Conservation (phyloP, 2,329 filamentous ascomycete genomes). For the Parastagonospora avenae region DNA sequence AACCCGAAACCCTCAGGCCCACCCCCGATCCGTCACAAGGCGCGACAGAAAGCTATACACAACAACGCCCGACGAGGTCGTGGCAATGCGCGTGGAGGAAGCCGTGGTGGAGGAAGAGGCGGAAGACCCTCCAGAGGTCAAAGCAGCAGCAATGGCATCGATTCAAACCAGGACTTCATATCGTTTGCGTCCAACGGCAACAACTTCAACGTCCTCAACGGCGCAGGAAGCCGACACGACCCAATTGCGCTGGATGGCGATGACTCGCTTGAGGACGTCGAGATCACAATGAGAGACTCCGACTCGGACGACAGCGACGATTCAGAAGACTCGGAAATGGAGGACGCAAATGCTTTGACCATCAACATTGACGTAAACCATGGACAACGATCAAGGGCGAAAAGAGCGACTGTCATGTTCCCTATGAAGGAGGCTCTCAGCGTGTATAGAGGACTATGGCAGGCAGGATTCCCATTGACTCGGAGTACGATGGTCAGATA, state of each 20-base stretch:
- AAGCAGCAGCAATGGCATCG: slow-evolving; percentile 4
- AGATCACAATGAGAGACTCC: slow-evolving; percentile 7
- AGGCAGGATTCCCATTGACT: slow-evolving; percentile 20
- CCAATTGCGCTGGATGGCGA: slow-evolving; percentile 14
- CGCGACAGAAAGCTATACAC: slow-evolving; percentile 24
- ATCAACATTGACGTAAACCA: slow-evolving; percentile 27
- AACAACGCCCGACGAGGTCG: slow-evolving; percentile 21
- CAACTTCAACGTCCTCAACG: slow-evolving; percentile 21
- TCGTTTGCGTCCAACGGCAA: slow-evolving; percentile 17
- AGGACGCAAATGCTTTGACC: slow-evolving; percentile 24
- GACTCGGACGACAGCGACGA: slow-evolving; percentile 12
- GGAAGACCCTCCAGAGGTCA: slow-evolving; percentile 8
- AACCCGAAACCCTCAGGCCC: slow-evolving; percentile 14
- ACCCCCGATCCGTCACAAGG: slow-evolving; percentile 22
- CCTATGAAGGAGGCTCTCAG: slow-evolving; percentile 19
- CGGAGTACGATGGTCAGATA: slow-evolving; percentile 15
- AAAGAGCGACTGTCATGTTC: slow-evolving; percentile 25
- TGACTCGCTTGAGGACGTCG: slow-evolving; percentile 16
- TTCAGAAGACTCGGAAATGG: slow-evolving; percentile 16
- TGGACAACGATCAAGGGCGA: slow-evolving; percentile 1
- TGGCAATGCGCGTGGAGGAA: slow-evolving; percentile 1
- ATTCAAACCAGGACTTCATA: slow-evolving; percentile 15
- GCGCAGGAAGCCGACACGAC: slow-evolving; percentile 15
- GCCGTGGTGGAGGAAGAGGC: slow-evolving; percentile 3
- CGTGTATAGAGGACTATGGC: slow-evolving; percentile 18